phyloP scores from a whole-genome alignment of 805 yeast species.

The Candida rishiriensis region DNA sequence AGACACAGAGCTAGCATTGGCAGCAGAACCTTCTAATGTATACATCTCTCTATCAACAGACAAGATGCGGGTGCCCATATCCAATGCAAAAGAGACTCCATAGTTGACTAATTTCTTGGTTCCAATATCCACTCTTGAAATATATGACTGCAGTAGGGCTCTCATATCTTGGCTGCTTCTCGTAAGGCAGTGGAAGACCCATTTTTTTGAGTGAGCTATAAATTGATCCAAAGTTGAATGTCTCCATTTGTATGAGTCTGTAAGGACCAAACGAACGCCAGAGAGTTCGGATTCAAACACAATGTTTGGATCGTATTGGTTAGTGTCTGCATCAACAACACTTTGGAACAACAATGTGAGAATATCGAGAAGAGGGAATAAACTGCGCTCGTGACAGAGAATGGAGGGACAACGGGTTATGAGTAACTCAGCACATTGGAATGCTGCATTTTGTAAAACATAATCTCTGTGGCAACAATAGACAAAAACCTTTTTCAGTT shows the following conservation, averaged over 20 bases:
- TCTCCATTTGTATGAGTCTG: constrained; percentile 79
- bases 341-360: constrained; percentile 74
- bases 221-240: constrained; percentile 58
- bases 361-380: constrained; percentile 78
- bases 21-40: constrained; percentile 31
- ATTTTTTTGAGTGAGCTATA: constrained; percentile 52
- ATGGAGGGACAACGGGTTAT: constrained; percentile 68
- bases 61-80: constrained; percentile 74
- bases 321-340: constrained; percentile 75
- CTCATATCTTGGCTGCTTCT: constrained; percentile 71
- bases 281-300: constrained; percentile 42
- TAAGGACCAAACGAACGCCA: constrained; percentile 52
- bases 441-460: constrained; percentile 73
- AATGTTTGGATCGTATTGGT: constrained; percentile 81
- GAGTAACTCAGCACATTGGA: constrained; percentile 67
- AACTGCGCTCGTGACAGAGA: constrained; percentile 66
- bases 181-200: constrained; percentile 59
- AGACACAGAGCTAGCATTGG: constrained; percentile 53
- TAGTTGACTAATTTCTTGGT: constrained; percentile 42
- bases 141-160: constrained; percentile 72
- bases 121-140: constrained; percentile 36
- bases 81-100: constrained; percentile 89
- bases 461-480: constrained; percentile 75
- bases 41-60: constrained; percentile 63
- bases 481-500: constrained; percentile 62